Evolutionary conservation across 768 basidiomycete species (phyloP), one percentile per base, ranked within the genome.

Genomic region (Mycena polygramma): DNA sequence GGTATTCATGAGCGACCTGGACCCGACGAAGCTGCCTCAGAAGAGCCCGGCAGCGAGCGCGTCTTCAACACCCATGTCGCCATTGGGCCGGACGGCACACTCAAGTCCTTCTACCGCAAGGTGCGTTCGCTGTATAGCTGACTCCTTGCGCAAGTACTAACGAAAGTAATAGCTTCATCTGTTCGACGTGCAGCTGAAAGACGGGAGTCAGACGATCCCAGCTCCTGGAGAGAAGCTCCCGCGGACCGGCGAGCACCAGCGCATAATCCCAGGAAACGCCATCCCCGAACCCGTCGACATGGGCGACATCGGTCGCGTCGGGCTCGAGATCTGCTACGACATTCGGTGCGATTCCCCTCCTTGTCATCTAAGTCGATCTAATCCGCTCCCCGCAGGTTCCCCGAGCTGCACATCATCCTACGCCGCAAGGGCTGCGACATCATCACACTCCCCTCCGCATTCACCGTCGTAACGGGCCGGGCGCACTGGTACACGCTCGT

Each of bases 241-340:
- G 43, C n/a, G 57, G 51, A 55, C 60, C 1, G 72, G 69, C 4
- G 72, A 73, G 55, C 72, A 73, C 63, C 55, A 24, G 0, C 54
- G 36, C 48, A 68, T 73, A 11, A 70, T 73, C 19, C 72, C 72
- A 11, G 72, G 72, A 11, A 70, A 55, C 53, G 54, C 48, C 22
- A 70, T 73, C 57, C 20, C 53, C 4, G 57, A 41, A 8, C 72
- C 69, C 10, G 65, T 73, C 10, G 69, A 69, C 22, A 66, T 73
- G 60, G 72, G 72, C 24, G 66, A 36, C 35, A 70, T 73, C 17
- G 72, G 72, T 15, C 53, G 64, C 17, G 65, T 73, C 8, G 72
- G 72, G 13, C 57, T 67, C 22, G 72, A 73, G 53, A 73, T 73
- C 20, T 73, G 72, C 69, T 73, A 73, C 22, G 72, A 73, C 62